These are phyloP conservation scores for Xylaria intraflava DNA, from an alignment of 495 filamentous ascomycete genomes.

Conservation along the genomic window DNA sequence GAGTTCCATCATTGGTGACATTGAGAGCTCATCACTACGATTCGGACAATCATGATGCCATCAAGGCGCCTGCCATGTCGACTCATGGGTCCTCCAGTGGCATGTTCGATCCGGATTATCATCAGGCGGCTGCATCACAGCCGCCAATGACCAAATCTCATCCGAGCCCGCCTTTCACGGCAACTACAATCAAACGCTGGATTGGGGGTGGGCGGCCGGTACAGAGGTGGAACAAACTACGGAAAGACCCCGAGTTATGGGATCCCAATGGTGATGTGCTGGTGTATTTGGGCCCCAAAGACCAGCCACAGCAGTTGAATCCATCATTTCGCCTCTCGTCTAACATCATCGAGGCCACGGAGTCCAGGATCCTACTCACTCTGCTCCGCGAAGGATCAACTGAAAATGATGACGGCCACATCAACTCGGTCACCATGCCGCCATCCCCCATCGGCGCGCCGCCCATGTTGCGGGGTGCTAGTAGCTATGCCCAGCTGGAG, in stretches of 20 bases:
- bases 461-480: conserved; percentile 33
- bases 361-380: conserved; percentile 46
- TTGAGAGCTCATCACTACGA: conserved; percentile 26
- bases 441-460: conserved; percentile 40
- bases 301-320: conserved; percentile 35
- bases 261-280: conserved; percentile 56
- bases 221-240: conserved; percentile 49
- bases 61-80: conserved; percentile 16
- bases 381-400: conserved; percentile 48
- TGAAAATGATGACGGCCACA: conserved; percentile 30
- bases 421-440: conserved; percentile 36
- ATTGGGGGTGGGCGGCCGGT: conserved; percentile 39
- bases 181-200: conserved; percentile 45
- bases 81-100: conserved; percentile 8
- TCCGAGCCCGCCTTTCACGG: conserved; percentile 22
- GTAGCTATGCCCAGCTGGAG: conserved; percentile 25
- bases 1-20: conserved; percentile 33
- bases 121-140: conserved; percentile 24
- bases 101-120: conserved; percentile 26
- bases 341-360: conserved; percentile 48
- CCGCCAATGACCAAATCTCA: conserved; percentile 33
- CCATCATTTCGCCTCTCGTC: conserved; percentile 54
- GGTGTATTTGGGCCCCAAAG: conserved; percentile 46
- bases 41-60: conserved; percentile 20
- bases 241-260: conserved; percentile 58